Evolutionary conservation across 164 flowering plant genomes (phyloP), one percentile per base, ranked within the genome.

Genomic region (Berberis thunbergii): DNA sequence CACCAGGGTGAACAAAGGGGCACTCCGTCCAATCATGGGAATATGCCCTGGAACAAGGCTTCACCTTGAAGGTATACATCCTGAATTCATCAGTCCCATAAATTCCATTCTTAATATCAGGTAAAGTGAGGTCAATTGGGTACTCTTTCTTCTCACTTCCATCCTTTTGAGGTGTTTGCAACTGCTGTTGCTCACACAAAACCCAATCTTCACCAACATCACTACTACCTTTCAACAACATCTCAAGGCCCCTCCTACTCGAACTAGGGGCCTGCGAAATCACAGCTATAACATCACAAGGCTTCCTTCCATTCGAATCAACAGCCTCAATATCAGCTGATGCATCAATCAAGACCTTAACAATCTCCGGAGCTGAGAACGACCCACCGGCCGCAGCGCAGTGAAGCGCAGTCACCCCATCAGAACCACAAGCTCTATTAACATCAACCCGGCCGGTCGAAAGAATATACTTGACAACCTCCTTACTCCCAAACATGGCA

Each of bases 11-110:
- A 40, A 80, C 98, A 65, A 93, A 93, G 0, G 97, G 97, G 78
- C 98, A 92, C 77, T 92, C 98, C 0, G 98, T 92, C 98, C 98
- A 92, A 63, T 92, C 98, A 65, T 93, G 98, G 1, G 98, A 79
- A 62, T 89, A 88, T 0, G 97, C 98, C 64, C 98, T 79, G 0
- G 98, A 88, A 69, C 98, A 93, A 41, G 97, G 97, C 80, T 83
- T 86, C 69, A 93, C 86, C 86, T 93, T 93, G 80, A 93, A 93
- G 46, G 77, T 75, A 57, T 80, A 93, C 97, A 93, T 93, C 73
- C 98, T 74, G 67, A 93, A 93, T 64, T 93, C 98, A 76, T 93
- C 98, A 0, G 88, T 79, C 1, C 91, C 86, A 55, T 88, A 91
- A 1, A 87, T 61, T 26, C 96, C 97, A 41, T 76, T 78, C 74